Evolutionary conservation across 306 rosid species (phyloP), one percentile per base, ranked within the genome.

Genomic region (Urtica urens): DNA sequence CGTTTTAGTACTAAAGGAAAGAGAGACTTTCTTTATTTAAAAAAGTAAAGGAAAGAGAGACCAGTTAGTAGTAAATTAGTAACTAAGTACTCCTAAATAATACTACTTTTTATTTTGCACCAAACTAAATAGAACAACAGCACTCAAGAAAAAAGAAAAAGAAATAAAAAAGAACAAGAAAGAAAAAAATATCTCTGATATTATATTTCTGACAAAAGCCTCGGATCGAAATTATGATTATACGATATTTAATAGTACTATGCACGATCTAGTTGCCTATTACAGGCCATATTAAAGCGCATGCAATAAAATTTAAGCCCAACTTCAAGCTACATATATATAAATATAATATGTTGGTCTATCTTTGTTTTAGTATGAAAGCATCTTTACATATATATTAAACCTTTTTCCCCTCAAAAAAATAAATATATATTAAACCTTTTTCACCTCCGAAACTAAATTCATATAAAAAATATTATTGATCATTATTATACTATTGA

Each of bases 231-330:
- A 46, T 23, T 27, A 8, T 49, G 39, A 29, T 10, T 10, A 35
- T 13, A 35, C 40, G 38, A 16, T 27, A 8, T 14, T 46, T 19
- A 3, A 46, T 29, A 49, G 26, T 29, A 49, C 16, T 39, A 49
- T 49, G 54, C 54, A 49, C 11, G n/a, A 30, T 30, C 19, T 28
- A n/a, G 38, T 49, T 49, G 12, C 23, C 23, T 16, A 6, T 49
- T n/a, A 49, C 20, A 20, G 54, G 53, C 24, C 5, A 49, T 17
- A 39, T 29, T 34, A 25, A 49, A 49, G 54, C 54, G 25, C 54
- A 49, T 14, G 38, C 39, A 38, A 17, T 16, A 15, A 25, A 49
- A 49, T 7, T n/a, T 3, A 27, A 29, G 1, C 6, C 16, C 39
- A 30, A n/a, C 38, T 30, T 29, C 26, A 49, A 29, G 4, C 38